A percentile compares a stretch with the other conserved stretches of the same genome.
Conservation (phyloP, 108 stramenopile genomes). For the Chaetoceros tenuissimus region DNA sequence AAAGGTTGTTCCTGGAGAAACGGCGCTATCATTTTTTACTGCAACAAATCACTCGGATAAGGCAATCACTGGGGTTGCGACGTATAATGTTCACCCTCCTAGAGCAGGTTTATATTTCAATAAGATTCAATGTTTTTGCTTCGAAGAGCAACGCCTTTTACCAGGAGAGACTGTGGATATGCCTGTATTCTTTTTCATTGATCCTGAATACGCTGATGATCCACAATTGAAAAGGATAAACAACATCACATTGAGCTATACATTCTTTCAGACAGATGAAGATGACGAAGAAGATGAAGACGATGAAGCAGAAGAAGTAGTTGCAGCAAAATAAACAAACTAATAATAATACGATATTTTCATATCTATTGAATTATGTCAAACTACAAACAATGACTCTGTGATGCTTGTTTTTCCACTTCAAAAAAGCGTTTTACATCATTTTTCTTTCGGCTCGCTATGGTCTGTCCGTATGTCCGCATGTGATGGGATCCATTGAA, state of each 20-base stretch:
- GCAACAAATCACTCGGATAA: conserved; percentile 89
- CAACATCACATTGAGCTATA: conserved; percentile 93
- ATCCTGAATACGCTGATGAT: conserved; percentile 95
- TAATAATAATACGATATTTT: too few relatives aligned
- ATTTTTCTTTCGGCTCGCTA: too few relatives aligned
- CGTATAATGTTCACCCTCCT: conserved; percentile 98
- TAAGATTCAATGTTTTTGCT: conserved; percentile 99
- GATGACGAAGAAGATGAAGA: conserved; percentile 83
- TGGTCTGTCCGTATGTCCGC: too few relatives aligned
- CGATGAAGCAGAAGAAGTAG: conserved; percentile 17
- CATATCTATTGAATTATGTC: too few relatives aligned
- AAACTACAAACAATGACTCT: too few relatives aligned
- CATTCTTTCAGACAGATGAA: conserved; percentile 95
- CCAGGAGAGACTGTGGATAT: conserved; percentile 98
- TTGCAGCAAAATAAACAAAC: too few relatives aligned
- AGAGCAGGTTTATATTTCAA: conserved; percentile 97
- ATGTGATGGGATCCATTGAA: too few relatives aligned
- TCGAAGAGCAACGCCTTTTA: conserved; percentile 96
- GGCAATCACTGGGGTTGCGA: conserved; percentile 97
- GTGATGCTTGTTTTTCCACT: too few relatives aligned
- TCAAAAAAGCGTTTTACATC: too few relatives aligned
- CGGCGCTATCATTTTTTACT: conserved; percentile 94
- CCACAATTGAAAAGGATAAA: conserved; percentile 83
- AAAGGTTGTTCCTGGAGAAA: conserved; percentile 96
- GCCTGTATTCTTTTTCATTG: conserved; percentile 99